Evolutionary conservation across 2,329 filamentous ascomycete genomes (phyloP).

Genomic region (Epichloe coenophiala): DNA sequence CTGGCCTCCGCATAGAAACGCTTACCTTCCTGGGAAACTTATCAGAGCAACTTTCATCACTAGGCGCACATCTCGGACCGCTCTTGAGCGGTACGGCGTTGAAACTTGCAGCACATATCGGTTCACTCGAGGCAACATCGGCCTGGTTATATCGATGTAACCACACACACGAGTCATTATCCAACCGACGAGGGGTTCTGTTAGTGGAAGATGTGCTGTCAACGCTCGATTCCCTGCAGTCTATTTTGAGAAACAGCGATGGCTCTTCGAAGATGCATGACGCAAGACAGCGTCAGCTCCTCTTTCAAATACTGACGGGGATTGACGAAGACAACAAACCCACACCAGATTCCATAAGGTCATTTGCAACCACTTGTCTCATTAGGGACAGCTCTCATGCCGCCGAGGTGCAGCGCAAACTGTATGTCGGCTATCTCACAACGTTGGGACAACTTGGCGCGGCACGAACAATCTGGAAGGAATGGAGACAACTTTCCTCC

Average conservation of each 20-base stretch:
- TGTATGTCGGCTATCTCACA: conserved; percentile 15
- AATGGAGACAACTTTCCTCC: conserved; percentile 12
- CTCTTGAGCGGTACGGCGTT: conserved; percentile 18
- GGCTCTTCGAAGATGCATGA: background rate
- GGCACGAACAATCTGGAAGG: conserved; percentile 17
- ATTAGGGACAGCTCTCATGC: background rate
- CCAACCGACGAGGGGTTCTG: background rate
- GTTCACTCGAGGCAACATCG: conserved; percentile 11
- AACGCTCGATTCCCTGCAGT: conserved; percentile 9
- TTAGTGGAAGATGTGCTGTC: conserved; percentile 10
- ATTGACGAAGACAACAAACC: conserved; percentile 11
- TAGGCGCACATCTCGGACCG: conserved; percentile 12
- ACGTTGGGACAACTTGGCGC: conserved; percentile 19
- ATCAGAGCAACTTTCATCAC: conserved; percentile 17
- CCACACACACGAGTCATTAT: conserved; percentile 7
- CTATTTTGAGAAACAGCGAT: background rate
- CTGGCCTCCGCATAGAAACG: conserved; percentile 7
- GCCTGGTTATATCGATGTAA: conserved; percentile 15
- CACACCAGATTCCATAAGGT: conserved; percentile 13
- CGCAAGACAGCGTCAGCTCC: conserved; percentile 9
- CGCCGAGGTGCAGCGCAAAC: conserved; percentile 3
- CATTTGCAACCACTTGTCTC: conserved; percentile 9
- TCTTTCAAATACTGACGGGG: conserved; percentile 18
- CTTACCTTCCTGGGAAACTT: conserved; percentile 30
- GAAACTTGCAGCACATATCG: conserved; percentile 16